Evolutionary conservation across 2,329 filamentous ascomycete species (phyloP), one percentile per base, ranked within the genome.

Genomic region (Colletotrichum theobromicola): DNA sequence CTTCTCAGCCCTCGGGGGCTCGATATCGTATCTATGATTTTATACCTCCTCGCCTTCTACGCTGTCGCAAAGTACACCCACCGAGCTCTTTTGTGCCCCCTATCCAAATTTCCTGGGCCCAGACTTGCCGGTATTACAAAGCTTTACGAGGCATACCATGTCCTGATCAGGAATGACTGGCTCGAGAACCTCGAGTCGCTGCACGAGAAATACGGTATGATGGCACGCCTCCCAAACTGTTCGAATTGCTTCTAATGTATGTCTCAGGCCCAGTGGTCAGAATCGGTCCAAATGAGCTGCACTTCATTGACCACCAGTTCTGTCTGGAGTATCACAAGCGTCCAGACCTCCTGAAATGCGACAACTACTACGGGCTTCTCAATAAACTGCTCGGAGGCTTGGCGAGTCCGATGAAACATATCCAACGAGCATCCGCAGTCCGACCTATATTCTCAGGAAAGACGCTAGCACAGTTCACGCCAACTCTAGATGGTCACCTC

Each of bases 101-200:
- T 76, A 4, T 55, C 74, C 4, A 67, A 46, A 5, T 75, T 76
- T 5, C 74, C 74, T 9, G 74, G 74, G 7, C 74, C 74, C 1
- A 70, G 50, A 13, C 15, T 72, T 26, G 74, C 71, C 1, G 72
- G 64, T 24, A 32, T 71, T 15, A 76, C 74, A 12, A 75, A 70
- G 24, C 67, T 76, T 4, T 77, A 76, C 65, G 76, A 77, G 35
- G 75, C 75, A 10, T 77, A 77, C 9, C 75, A 77, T 32, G 75
- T 76, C 3, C 55, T 77, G 16, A 18, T 75, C n/a, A 75, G 57
- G 35, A 55, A 72, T 21, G 75, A 77, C 57, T 77, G 76, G 76
- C 46, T 77, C 5, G 67, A 77, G 6, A 77, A 75, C 6, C 61
- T 77, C 13, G n/a, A 37, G 35, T 35, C 58, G 9, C 76, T 77